phyloP scores from a whole-genome alignment of 345 rosid genomes.

The Camelina laxa region DNA sequence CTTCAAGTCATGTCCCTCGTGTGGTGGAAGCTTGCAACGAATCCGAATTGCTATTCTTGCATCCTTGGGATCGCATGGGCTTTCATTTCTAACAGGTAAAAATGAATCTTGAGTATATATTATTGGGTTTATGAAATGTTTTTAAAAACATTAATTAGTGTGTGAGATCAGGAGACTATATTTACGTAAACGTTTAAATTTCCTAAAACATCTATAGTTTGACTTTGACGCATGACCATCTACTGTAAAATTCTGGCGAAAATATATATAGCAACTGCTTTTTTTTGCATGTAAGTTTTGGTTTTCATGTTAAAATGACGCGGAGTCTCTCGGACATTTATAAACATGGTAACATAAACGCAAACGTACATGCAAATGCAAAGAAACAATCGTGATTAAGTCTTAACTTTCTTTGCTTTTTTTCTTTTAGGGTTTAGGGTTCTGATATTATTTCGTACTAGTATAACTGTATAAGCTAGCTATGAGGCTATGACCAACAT shows the following conservation, averaged over 20 bases:
- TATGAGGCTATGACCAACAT: constrained; percentile 10
- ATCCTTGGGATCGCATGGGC: constrained; percentile 78
- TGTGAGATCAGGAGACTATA: background rate
- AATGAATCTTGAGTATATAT: background rate
- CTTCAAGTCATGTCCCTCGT: constrained; percentile 60
- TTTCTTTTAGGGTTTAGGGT: background rate
- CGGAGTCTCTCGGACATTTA: background rate
- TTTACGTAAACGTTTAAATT: background rate
- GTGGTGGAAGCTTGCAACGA: constrained; percentile 61
- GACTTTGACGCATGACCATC: background rate
- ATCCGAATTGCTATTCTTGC: constrained; percentile 78
- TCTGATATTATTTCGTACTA: background rate
- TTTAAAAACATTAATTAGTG: background rate
- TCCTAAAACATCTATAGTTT: background rate
- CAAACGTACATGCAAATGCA: background rate
- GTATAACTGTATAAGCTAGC: no score
- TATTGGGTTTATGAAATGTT: background rate
- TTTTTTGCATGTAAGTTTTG: background rate
- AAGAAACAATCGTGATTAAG: background rate
- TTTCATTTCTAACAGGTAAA: constrained; percentile 66
- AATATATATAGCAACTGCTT: background rate
- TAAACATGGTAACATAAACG: background rate
- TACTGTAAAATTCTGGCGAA: background rate
- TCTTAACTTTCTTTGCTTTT: background rate
- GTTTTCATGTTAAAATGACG: background rate